Evolutionary conservation across 192 early-diverging fungal species (phyloP).

Genomic region (Glomus cerebriforme): DNA sequence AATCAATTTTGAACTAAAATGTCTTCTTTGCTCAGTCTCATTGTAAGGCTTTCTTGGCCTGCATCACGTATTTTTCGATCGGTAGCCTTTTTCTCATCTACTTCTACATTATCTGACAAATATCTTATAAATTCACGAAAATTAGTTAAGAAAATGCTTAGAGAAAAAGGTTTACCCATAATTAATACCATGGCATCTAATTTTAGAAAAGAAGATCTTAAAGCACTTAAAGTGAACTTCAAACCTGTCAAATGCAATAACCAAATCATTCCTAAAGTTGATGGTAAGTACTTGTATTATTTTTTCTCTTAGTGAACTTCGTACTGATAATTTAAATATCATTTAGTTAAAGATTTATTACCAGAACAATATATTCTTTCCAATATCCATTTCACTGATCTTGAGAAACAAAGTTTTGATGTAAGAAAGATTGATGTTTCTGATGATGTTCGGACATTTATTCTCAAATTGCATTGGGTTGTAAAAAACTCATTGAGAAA

Average conservation of each 20-base stretch:
- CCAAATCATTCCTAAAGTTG: constrained; percentile 8
- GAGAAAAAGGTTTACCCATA: background rate
- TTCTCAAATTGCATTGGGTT: constrained; percentile 9
- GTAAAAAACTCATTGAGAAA: background rate
- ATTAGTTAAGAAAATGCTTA: constrained; percentile 8
- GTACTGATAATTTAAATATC: constrained; percentile 12
- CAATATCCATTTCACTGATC: background rate
- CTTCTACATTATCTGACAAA: constrained; percentile 19
- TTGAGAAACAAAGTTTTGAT: constrained; percentile 18
- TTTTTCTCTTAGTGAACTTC: constrained; percentile 20
- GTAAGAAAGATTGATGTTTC: constrained; percentile 1
- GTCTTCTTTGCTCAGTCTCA: constrained; percentile 3
- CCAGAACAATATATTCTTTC: constrained; percentile 2
- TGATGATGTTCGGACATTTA: background rate
- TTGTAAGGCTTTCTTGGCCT: constrained; percentile 23
- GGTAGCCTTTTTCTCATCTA: constrained; percentile 9
- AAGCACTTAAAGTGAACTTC: background rate
- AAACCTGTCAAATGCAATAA: background rate
- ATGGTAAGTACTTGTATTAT: constrained; percentile 19
- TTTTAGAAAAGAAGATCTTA: constrained; percentile 6
- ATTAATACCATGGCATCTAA: background rate
- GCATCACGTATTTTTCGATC: background rate
- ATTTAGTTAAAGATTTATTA: background rate
- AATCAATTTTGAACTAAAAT: no score
- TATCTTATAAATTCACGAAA: background rate